Evolutionary conservation across 2,329 filamentous ascomycete species (phyloP).

Genomic region (Hymenoscyphus repandus): DNA sequence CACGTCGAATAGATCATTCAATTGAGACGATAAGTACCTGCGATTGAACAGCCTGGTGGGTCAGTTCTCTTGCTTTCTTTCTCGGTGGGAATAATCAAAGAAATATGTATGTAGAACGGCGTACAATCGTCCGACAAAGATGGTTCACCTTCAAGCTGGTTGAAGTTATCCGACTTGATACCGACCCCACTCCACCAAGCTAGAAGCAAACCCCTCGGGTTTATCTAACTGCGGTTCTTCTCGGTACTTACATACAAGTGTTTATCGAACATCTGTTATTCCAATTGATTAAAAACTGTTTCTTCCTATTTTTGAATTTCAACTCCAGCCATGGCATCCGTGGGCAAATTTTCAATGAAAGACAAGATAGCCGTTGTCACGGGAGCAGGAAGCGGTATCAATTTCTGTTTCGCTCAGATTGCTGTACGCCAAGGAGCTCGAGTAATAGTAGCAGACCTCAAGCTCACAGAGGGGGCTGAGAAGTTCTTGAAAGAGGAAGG

Average conservation of each 20-base stretch:
- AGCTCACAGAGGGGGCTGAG: constrained; percentile 29
- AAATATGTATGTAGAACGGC: too few species aligned
- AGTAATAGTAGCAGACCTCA: constrained; percentile 33
- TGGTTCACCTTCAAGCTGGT: too few species aligned
- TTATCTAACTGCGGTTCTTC: neutral
- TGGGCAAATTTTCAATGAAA: constrained; percentile 4
- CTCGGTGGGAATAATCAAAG: too few species aligned
- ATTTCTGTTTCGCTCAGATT: constrained; percentile 12
- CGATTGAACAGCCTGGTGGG: neutral
- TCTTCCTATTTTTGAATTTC: neutral
- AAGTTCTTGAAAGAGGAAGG: constrained; percentile 19
- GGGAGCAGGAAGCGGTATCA: constrained; percentile 9
- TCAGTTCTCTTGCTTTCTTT: neutral
- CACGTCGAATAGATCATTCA: too few species aligned
- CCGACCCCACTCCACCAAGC: neutral
- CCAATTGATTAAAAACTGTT: too few species aligned
- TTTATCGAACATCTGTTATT: neutral
- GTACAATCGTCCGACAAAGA: too few species aligned
- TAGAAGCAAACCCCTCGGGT: neutral
- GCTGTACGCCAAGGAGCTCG: constrained; percentile 17
- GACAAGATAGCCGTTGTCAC: constrained; percentile 6
- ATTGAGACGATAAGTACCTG: too few species aligned
- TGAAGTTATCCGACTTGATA: neutral
- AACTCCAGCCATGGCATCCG: neutral
- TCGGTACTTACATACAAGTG: neutral